Percentiles rank a stretch among this genome's conserved stretches.
Conservation (phyloP, 2,329 filamentous ascomycete genomes). For the Alternaria ventricosa region DNA sequence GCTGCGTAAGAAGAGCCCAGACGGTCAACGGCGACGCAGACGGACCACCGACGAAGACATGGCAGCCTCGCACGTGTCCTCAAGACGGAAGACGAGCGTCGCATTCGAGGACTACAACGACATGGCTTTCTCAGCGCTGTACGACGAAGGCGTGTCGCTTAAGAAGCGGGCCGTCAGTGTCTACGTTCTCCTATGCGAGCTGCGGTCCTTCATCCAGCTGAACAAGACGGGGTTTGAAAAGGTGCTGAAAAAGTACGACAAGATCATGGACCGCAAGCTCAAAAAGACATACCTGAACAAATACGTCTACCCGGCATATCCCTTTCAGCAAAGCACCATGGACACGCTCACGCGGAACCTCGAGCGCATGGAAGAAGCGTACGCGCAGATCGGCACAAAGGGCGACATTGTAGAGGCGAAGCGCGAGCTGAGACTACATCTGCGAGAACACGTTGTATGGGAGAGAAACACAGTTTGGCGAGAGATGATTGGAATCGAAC, state of each 20-base stretch:
- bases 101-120: constrained; percentile 81
- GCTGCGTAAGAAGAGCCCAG: constrained; percentile 50
- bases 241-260: constrained; percentile 98
- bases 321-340: constrained; percentile 78
- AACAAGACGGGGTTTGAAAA: constrained; percentile 97
- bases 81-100: constrained; percentile 66
- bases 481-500: constrained; percentile 97
- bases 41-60: constrained; percentile 57
- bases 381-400: constrained; percentile 80
- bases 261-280: constrained; percentile 84
- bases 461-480: constrained; percentile 98
- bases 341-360: constrained; percentile 75
- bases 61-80: constrained; percentile 68
- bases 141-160: constrained; percentile 77
- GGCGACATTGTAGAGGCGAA: constrained; percentile 79
- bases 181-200: constrained; percentile 91
- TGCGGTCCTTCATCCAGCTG: constrained; percentile 94
- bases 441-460: constrained; percentile 97
- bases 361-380: constrained; percentile 75
- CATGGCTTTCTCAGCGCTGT: constrained; percentile 72
- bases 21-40: constrained; percentile 35
- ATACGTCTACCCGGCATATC: constrained; percentile 77
- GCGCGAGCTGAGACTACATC: constrained; percentile 85
- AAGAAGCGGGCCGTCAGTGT: constrained; percentile 89
- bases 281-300: constrained; percentile 77